Percentiles rank a stretch among this genome's conserved stretches.
phyloP scores from a whole-genome alignment of 805 yeast species.

The Zygoascus tannicola region DNA sequence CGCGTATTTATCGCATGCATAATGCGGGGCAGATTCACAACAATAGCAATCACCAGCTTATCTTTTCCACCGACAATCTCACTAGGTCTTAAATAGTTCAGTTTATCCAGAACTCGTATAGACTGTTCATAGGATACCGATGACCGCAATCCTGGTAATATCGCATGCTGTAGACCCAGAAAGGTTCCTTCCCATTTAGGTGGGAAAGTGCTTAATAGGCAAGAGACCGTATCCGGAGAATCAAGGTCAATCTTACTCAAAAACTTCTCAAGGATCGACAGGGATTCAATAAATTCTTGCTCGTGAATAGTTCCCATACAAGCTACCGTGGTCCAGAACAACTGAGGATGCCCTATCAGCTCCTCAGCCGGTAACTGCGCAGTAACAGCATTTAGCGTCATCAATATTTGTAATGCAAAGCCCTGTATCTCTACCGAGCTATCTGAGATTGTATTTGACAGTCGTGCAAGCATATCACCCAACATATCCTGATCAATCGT shows the following conservation, averaged over 20 bases:
- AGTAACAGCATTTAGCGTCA: conserved; percentile 89
- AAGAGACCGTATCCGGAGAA: conserved; percentile 74
- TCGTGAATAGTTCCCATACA: conserved; percentile 85
- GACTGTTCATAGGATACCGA: conserved; percentile 72
- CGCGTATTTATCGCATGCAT: conserved; percentile 65
- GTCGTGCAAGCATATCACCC: conserved; percentile 84
- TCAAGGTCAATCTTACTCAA: conserved; percentile 80
- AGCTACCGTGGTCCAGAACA: conserved; percentile 94
- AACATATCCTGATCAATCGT: conserved; percentile 81
- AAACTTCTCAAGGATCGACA: conserved; percentile 73
- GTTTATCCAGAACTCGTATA: conserved; percentile 58
- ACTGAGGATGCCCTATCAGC: conserved; percentile 78
- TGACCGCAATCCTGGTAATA: conserved; percentile 77
- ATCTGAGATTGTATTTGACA: conserved; percentile 89
- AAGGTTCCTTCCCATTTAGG: conserved; percentile 93
- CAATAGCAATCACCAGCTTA: conserved; percentile 59
- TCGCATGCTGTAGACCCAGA: conserved; percentile 74
- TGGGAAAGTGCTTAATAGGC: conserved; percentile 81
- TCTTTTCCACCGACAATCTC: conserved; percentile 62
- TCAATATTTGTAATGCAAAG: conserved; percentile 90
- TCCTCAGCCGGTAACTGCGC: conserved; percentile 75
- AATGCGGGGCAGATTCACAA: conserved; percentile 77
- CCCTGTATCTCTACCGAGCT: conserved; percentile 86
- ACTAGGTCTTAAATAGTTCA: conserved; percentile 58
- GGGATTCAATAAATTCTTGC: conserved; percentile 80